These are phyloP conservation scores for Tuber magnatum DNA, from an alignment of 495 filamentous ascomycete species.

Conservation along the genomic window DNA sequence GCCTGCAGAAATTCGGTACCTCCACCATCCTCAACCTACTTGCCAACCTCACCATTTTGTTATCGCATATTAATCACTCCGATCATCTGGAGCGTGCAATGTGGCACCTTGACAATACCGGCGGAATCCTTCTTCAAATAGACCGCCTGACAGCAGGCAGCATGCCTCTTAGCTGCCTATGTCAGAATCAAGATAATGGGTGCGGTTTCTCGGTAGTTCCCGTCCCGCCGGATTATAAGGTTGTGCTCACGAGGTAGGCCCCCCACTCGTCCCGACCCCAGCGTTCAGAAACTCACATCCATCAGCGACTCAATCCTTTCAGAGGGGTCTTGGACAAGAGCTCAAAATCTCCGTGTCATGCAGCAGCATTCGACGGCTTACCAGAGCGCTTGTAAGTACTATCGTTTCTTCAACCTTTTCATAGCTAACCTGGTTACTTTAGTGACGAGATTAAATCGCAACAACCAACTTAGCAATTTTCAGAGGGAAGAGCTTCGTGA, in stretches of 20 bases:
- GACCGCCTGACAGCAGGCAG: not conserved
- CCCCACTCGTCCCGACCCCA: not conserved
- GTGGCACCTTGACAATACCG: conserved; percentile 31
- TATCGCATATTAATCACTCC: conserved; percentile 3
- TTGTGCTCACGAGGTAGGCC: conserved; percentile 26
- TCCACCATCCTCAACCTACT: not conserved
- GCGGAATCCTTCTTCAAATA: conserved; percentile 14
- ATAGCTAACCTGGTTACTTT: not conserved
- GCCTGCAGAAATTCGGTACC: not conserved
- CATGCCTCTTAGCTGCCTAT: not conserved
- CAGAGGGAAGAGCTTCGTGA: not conserved
- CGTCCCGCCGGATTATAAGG: conserved; percentile 9
- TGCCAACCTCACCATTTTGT: not conserved
- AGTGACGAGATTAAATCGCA: not conserved
- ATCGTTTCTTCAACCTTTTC: not conserved
- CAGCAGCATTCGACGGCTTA: not conserved
- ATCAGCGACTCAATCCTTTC: not conserved
- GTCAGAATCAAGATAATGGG: not conserved
- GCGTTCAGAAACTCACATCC: not conserved
- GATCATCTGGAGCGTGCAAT: not conserved
- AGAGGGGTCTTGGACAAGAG: not conserved
- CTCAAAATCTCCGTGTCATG: not conserved
- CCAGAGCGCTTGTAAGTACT: not conserved
- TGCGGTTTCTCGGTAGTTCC: conserved; percentile 16
- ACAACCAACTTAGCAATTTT: not conserved